phyloP scores from a whole-genome alignment of 345 rosid species.

The Eucalyptus camaldulensis region DNA sequence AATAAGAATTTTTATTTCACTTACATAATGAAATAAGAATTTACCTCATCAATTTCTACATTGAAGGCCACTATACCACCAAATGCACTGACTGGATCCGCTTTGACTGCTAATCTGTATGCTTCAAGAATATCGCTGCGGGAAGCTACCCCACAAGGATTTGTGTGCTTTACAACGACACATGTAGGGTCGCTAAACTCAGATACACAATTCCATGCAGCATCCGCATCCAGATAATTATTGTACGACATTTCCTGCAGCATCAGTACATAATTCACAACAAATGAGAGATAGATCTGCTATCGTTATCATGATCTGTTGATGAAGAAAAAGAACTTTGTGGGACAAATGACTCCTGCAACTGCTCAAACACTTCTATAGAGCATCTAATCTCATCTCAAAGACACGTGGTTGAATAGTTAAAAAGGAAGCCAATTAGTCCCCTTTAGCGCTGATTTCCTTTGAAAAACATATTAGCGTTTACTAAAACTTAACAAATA shows the following conservation, averaged over 20 bases:
- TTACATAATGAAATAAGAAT: neutral
- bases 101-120: slow-evolving; percentile 85
- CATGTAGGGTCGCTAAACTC: slow-evolving; percentile 84
- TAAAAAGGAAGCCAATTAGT: neutral
- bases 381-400: neutral
- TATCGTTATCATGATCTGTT: neutral
- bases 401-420: neutral
- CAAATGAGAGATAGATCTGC: neutral
- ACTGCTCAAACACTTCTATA: neutral
- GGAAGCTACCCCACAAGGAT: slow-evolving; percentile 95
- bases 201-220: slow-evolving; percentile 96
- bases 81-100: slow-evolving; percentile 93
- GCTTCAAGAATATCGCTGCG: slow-evolving; percentile 75
- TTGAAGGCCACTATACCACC: slow-evolving; percentile 98
- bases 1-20: neutral
- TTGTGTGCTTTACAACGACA: slow-evolving; percentile 90
- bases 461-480: neutral
- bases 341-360: neutral
- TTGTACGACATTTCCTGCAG: slow-evolving; percentile 96
- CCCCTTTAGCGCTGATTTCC: neutral
- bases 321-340: neutral
- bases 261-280: neutral
- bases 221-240: slow-evolving; percentile 89
- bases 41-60: slow-evolving; percentile 83
- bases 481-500: neutral